phyloP scores from a whole-genome alignment of 2,329 filamentous ascomycete species.

The Leptographium procerum region DNA sequence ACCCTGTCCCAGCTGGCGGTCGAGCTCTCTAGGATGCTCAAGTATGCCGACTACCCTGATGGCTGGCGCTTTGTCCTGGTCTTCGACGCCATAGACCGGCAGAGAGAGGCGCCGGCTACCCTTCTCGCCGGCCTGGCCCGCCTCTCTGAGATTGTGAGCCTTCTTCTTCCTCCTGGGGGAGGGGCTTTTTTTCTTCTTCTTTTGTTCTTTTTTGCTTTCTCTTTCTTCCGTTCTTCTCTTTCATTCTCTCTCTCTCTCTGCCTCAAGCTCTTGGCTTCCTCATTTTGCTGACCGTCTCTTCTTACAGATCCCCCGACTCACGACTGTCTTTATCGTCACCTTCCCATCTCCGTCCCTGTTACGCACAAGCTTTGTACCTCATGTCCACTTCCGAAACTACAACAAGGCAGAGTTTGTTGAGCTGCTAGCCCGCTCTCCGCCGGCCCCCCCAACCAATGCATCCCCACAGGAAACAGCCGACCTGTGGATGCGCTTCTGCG shows the following conservation, averaged over 20 bases:
- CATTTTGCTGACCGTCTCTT: background rate
- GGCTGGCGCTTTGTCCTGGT: constrained; percentile 64
- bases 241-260: background rate
- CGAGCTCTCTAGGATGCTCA: constrained; percentile 55
- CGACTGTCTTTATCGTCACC: constrained; percentile 65
- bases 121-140: constrained; percentile 71
- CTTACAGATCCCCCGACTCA: constrained; percentile 63
- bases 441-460: constrained; percentile 35
- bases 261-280: background rate
- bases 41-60: constrained; percentile 25
- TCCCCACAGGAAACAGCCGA: constrained; percentile 45
- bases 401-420: constrained; percentile 66
- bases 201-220: constrained; percentile 9
- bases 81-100: constrained; percentile 76
- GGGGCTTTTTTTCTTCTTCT: background rate
- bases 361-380: constrained; percentile 57
- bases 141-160: constrained; percentile 64
- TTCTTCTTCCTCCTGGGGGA: background rate
- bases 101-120: constrained; percentile 69
- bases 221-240: background rate
- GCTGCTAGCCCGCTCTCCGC: constrained; percentile 54
- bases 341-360: constrained; percentile 59
- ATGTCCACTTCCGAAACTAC: constrained; percentile 78
- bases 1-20: constrained; percentile 66
- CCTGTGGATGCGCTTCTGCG: constrained; percentile 71